Conservation (phyloP, 1,284 basidiomycete species). For the Schizophyllum amplum region DNA sequence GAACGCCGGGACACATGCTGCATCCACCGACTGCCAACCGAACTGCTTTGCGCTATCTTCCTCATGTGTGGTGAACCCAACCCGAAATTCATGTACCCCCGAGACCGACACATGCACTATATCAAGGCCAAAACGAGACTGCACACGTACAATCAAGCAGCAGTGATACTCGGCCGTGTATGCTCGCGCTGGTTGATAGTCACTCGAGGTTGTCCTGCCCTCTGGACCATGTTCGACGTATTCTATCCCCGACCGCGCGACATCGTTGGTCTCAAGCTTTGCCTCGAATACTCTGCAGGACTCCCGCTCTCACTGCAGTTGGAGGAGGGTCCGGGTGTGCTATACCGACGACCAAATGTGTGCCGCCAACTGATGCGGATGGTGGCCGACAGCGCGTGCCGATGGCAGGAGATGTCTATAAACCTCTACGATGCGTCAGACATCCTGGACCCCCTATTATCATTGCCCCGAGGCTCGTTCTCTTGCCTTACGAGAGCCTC, state of each 20-base stretch:
- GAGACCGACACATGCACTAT: neutral
- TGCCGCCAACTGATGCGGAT: neutral
- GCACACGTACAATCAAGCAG: neutral
- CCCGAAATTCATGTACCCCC: neutral
- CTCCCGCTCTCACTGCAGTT: neutral
- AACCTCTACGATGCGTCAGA: neutral
- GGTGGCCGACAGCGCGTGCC: neutral
- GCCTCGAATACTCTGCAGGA: neutral
- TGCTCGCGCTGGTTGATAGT: neutral
- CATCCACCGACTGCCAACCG: neutral
- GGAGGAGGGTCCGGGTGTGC: neutral
- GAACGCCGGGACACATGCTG: too few species aligned
- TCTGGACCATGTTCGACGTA: neutral
- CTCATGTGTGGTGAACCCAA: neutral
- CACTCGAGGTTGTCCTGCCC: neutral
- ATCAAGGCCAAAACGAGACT: neutral
- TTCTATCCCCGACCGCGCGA: neutral
- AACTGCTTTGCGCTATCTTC: neutral
- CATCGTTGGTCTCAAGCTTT: neutral
- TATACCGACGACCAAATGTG: too few species aligned
- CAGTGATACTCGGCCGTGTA: neutral
- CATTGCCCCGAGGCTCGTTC: neutral
- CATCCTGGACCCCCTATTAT: neutral
- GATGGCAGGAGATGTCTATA: neutral
- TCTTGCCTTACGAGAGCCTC: neutral